A percentile compares a stretch with the other conserved stretches of the same genome.
Conservation (phyloP, 495 filamentous ascomycete genomes). For the Penicillium argentinense region DNA sequence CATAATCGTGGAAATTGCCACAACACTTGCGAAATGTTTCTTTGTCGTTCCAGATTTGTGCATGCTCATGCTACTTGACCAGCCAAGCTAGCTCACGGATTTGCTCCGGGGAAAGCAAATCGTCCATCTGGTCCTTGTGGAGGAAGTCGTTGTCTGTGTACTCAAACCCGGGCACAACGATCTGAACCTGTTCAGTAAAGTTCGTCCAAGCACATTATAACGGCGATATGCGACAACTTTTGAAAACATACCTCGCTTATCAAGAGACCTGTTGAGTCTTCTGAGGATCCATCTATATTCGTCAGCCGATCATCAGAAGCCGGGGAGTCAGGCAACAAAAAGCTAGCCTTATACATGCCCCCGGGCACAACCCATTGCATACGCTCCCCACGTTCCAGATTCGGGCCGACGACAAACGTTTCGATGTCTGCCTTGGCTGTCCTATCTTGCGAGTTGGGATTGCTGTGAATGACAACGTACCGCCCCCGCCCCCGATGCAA, state of each 20-base stretch:
- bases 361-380: constrained; percentile 70
- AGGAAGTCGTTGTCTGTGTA: constrained; percentile 65
- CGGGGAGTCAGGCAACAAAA: constrained; percentile 42
- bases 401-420: constrained; percentile 59
- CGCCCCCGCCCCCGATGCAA: constrained; percentile 57
- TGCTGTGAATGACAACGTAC: constrained; percentile 61
- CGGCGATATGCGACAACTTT: no score
- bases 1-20: no score
- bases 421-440: constrained; percentile 48
- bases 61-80: no score
- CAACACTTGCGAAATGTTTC: no score
- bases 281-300: constrained; percentile 24
- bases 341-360: constrained; percentile 62
- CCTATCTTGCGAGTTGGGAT: no score
- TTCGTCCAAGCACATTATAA: no score
- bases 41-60: no score
- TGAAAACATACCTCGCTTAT: constrained; percentile 62
- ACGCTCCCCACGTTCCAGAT: constrained; percentile 55
- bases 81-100: constrained; percentile 52
- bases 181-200: constrained; percentile 28
- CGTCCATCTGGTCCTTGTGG: constrained; percentile 35
- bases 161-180: constrained; percentile 67
- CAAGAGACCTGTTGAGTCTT: constrained; percentile 50
- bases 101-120: constrained; percentile 48
- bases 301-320: constrained; percentile 45